A percentile compares a stretch with the other conserved stretches of the same genome.
phyloP scores from a whole-genome alignment of 2,329 filamentous ascomycete genomes.

The Chaetomiaceae sp. region DNA sequence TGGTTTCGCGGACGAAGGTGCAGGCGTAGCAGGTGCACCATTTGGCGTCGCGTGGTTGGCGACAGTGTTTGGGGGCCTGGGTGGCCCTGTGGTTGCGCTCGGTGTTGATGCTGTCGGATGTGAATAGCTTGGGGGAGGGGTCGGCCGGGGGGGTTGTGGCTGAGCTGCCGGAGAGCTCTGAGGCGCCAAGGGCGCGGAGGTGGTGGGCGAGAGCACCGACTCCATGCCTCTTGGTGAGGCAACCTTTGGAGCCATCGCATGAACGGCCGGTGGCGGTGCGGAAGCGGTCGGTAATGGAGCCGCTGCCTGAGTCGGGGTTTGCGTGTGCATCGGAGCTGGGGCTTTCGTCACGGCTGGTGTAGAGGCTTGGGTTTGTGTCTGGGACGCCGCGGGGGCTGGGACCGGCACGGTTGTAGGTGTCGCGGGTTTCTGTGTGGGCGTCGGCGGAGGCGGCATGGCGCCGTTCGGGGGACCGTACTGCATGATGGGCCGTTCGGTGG shows the following conservation, averaged over 20 bases:
- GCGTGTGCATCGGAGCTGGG: conserved; percentile 12
- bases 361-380: conserved; percentile 10
- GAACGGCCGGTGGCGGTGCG: conserved; percentile 4
- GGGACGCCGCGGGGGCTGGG: conserved; percentile 14
- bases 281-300: background rate
- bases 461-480: conserved; percentile 64
- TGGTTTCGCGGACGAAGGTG: conserved; percentile 25
- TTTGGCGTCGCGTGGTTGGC: conserved; percentile 15
- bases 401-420: conserved; percentile 26
- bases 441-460: conserved; percentile 51
- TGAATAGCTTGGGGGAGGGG: conserved; percentile 30
- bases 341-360: conserved; percentile 18
- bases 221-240: conserved; percentile 32
- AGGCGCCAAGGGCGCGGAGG: conserved; percentile 15
- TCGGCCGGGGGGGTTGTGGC: conserved; percentile 24
- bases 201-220: conserved; percentile 25
- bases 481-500: conserved; percentile 50
- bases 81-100: conserved; percentile 14
- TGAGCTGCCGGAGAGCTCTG: conserved; percentile 5
- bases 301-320: conserved; percentile 15
- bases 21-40: conserved; percentile 26
- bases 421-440: conserved; percentile 34
- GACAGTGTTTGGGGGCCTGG: conserved; percentile 12
- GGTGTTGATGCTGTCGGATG: conserved; percentile 19
- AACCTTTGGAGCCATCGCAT: conserved; percentile 12